Percentiles rank a stretch among this genome's conserved stretches.
phyloP scores from a whole-genome alignment of 1,284 basidiomycete genomes.

The Fomitopsis palustris region DNA sequence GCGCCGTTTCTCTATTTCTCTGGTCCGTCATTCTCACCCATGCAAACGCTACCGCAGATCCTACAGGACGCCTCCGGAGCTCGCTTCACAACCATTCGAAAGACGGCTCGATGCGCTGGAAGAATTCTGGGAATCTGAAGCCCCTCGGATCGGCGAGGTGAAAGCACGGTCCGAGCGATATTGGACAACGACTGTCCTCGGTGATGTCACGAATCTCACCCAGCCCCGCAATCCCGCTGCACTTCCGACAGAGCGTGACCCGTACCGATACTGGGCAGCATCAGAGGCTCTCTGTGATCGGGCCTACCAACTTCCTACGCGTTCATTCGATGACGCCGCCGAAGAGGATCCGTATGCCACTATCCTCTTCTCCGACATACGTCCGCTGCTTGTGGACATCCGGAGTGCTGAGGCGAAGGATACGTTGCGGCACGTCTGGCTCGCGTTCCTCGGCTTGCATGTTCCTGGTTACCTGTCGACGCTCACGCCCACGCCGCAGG shows the following conservation, averaged over 20 bases:
- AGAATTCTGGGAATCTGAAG: slow-evolving; percentile 76
- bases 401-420: slow-evolving; percentile 48
- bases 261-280: slow-evolving; percentile 67
- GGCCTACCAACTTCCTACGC: slow-evolving; percentile 45
- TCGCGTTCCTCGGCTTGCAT: slow-evolving; percentile 75
- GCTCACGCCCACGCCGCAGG: slow-evolving; percentile 26
- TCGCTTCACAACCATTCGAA: slow-evolving; percentile 40
- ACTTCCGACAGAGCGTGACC: slow-evolving; percentile 39
- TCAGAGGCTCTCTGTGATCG: slow-evolving; percentile 54
- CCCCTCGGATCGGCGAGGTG: slow-evolving; percentile 59
- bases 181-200: slow-evolving; percentile 46
- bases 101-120: slow-evolving; percentile 55
- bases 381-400: slow-evolving; percentile 63
- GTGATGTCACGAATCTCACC: slow-evolving; percentile 23
- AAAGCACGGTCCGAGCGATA: slow-evolving; percentile 58
- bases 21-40: background rate
- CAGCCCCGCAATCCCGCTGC: slow-evolving; percentile 5
- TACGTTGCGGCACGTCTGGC: slow-evolving; percentile 71
- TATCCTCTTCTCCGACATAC: slow-evolving; percentile 80
- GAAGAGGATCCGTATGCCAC: slow-evolving; percentile 76
- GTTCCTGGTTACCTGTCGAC: slow-evolving; percentile 59
- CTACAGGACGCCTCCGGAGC: slow-evolving; percentile 46
- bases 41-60: slow-evolving; percentile 35
- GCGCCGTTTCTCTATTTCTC: slow-evolving; percentile 22
- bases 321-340: slow-evolving; percentile 53